Conservation (phyloP, 805 yeast species). For the Sugiyamaella smithiae region DNA sequence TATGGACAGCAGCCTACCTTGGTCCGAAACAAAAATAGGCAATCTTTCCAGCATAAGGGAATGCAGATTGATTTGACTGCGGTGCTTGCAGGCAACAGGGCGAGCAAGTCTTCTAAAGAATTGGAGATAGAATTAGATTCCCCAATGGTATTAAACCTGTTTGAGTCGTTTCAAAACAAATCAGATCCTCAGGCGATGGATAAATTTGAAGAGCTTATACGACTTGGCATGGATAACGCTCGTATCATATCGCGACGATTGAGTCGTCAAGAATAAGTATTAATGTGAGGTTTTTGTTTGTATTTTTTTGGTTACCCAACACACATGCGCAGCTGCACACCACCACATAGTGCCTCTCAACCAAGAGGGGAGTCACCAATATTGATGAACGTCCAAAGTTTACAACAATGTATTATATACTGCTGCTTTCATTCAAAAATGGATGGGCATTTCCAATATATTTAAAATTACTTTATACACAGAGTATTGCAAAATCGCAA, state of each 20-base stretch:
- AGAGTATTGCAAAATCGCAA: too few relatives aligned
- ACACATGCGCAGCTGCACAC: too few relatives aligned
- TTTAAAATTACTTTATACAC: too few relatives aligned
- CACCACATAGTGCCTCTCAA: too few relatives aligned
- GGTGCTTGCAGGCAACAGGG: constrained; percentile 25
- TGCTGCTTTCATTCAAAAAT: too few relatives aligned
- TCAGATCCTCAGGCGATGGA: constrained; percentile 43
- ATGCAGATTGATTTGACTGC: constrained; percentile 34
- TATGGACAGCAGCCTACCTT: constrained; percentile 49
- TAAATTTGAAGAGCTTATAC: constrained; percentile 56
- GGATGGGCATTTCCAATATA: too few relatives aligned
- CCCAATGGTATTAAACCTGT: constrained; percentile 40
- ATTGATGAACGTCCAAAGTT: too few relatives aligned
- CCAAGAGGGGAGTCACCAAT: too few relatives aligned
- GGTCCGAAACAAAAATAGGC: constrained; percentile 69
- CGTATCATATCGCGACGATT: constrained; percentile 38
- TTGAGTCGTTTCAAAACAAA: constrained; percentile 35
- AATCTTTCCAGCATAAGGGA: constrained; percentile 67
- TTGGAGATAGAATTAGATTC: constrained; percentile 53
- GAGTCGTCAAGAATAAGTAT: constrained; percentile 17
- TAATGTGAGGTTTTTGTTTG: background rate
- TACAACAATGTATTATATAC: too few relatives aligned
- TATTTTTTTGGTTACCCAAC: too few relatives aligned
- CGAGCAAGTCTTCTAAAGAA: constrained; percentile 35
- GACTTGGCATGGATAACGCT: constrained; percentile 60